Evolutionary conservation across 139 green algal species (phyloP), one percentile per base, ranked within the genome.

Genomic region (Ulvella scutata): DNA sequence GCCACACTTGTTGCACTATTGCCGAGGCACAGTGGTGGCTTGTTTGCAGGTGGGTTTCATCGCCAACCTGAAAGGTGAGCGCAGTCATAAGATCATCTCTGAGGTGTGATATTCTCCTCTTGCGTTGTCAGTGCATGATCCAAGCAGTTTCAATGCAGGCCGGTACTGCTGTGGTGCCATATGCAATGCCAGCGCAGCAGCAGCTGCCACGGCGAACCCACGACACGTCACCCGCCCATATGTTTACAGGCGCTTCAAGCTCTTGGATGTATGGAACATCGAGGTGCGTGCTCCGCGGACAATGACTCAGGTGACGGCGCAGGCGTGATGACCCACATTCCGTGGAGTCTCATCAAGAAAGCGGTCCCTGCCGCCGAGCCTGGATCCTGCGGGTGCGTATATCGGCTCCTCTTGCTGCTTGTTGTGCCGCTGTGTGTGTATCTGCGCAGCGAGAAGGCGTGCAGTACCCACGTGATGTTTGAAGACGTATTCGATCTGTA

Each of bases 221-320:
- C n/a, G n/a, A n/a, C n/a, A n/a, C n/a, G n/a, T n/a, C n/a, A n/a
- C n/a, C n/a, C n/a, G n/a, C n/a, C n/a, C n/a, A n/a, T n/a, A n/a
- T 26, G 4, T 38, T 0, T 72, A 36, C 82, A 97, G 91, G 93
- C 94, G 0, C 81, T 98, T 23, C 85, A 74, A 0, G 95, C 92
- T 3, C 86, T 99, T 37, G 92, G 91, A 2, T 99, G 95, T 86
- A 99, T 99, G 95, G 95, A 99, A 87, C 95, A 99, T 84, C 89
- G 95, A 37, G 95, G 95, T 6, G 95, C 92, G 4, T 99, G 94
- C 83, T 95, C 89, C 23, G 93, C 95, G 2, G 95, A 99, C 62
- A 81, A 97, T 75, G 88, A 96, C 76, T 98, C 94, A 2, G 95
- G 95, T 31, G 95, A 99, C 81, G 95, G 95, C 38, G 90, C 94